These are phyloP conservation scores for Adenanthera pavonina DNA, from an alignment of 306 rosid genomes.

Conservation along the genomic window DNA sequence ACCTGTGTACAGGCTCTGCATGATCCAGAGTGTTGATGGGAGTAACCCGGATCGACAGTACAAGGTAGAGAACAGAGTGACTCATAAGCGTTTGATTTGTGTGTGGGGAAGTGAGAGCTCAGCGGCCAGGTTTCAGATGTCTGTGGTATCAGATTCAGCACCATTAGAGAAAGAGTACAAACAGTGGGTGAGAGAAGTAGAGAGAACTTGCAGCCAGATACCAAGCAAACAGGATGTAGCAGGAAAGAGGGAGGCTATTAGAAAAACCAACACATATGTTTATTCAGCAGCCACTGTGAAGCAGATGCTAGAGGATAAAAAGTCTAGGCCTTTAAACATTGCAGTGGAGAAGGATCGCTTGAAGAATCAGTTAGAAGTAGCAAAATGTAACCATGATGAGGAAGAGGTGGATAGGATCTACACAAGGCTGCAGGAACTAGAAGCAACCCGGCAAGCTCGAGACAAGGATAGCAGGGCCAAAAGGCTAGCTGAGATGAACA, in stretches of 20 bases:
- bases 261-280: slow-evolving; percentile 48
- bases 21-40: slow-evolving; percentile 58
- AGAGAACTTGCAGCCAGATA: slow-evolving; percentile 54
- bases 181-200: slow-evolving; percentile 58
- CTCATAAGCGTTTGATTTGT: slow-evolving; percentile 63
- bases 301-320: slow-evolving; percentile 72
- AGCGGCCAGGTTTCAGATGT: slow-evolving; percentile 57
- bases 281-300: slow-evolving; percentile 68
- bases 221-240: slow-evolving; percentile 49
- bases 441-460: slow-evolving; percentile 47
- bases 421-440: slow-evolving; percentile 54
- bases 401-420: slow-evolving; percentile 53
- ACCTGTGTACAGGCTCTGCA: slow-evolving; percentile 66
- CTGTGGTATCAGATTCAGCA: slow-evolving; percentile 63
- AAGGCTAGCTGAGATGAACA: slow-evolving; percentile 72
- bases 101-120: slow-evolving; percentile 66
- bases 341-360: slow-evolving; percentile 71
- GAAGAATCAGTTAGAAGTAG: slow-evolving; percentile 56
- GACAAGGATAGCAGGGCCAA: slow-evolving; percentile 55
- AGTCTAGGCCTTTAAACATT: slow-evolving; percentile 58
- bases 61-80: slow-evolving; percentile 59
- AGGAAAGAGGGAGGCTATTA: slow-evolving; percentile 63
- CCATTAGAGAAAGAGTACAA: slow-evolving; percentile 62
- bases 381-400: slow-evolving; percentile 48
- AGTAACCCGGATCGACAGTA: slow-evolving; percentile 45